Percentiles rank a stretch among this genome's conserved stretches.
phyloP scores from a whole-genome alignment of 768 basidiomycete genomes.

The Daedaleopsis nitida region DNA sequence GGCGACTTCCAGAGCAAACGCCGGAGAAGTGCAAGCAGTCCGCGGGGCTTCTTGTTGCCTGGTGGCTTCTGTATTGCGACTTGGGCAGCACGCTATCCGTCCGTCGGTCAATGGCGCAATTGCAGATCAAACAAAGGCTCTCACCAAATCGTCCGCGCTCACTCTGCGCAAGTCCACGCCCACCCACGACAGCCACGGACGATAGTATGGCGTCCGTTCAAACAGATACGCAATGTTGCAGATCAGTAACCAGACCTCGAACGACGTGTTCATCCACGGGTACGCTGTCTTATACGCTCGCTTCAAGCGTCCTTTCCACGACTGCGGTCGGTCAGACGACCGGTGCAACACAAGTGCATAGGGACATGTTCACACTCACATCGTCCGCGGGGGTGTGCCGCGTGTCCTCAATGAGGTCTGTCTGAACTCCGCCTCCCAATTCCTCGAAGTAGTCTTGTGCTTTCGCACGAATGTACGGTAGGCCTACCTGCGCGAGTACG shows the following conservation, averaged over 20 bases:
- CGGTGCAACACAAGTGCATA: not conserved
- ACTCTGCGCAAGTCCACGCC: conserved; percentile 82
- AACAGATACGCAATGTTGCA: conserved; percentile 93
- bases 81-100: conserved; percentile 29
- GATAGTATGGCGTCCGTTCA: conserved; percentile 80
- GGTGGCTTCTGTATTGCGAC: conserved; percentile 19
- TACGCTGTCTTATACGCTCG: conserved; percentile 72
- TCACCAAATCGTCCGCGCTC: conserved; percentile 76
- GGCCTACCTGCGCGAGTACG: conserved; percentile 57
- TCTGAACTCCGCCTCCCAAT: conserved; percentile 77
- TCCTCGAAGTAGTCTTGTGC: conserved; percentile 89
- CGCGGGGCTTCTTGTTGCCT: conserved; percentile 33
- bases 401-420: conserved; percentile 64
- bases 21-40: conserved; percentile 46
- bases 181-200: conserved; percentile 90
- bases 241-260: conserved; percentile 80
- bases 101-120: not conserved
- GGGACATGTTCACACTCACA: conserved; percentile 36
- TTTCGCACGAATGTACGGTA: conserved; percentile 90
- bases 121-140: conserved; percentile 25
- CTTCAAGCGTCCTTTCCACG: conserved; percentile 52
- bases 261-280: conserved; percentile 76
- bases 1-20: conserved; percentile 56
- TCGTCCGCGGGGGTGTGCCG: conserved; percentile 49
- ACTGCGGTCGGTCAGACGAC: conserved; percentile 39